A percentile compares a stretch with the other conserved stretches of the same genome.
phyloP scores from a whole-genome alignment of 108 stramenopile species.

The Craspedostauros australis region DNA sequence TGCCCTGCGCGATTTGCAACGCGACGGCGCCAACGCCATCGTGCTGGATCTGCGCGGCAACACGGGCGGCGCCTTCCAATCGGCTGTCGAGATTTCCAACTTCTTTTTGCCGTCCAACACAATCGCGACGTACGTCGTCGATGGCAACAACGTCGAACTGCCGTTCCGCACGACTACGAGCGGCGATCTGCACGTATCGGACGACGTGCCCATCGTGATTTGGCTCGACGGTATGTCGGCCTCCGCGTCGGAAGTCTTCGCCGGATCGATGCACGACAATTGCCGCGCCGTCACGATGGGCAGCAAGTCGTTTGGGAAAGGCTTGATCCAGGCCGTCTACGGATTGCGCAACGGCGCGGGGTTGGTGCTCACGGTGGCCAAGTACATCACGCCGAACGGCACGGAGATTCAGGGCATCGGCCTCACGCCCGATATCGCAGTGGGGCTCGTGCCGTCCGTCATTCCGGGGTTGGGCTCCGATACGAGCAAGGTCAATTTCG shows the following conservation, averaged over 20 bases:
- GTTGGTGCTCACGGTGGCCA: slow-evolving; percentile 89
- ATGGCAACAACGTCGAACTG: slow-evolving; percentile 57
- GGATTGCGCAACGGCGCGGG: slow-evolving; percentile 89
- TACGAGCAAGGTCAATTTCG: slow-evolving; percentile 69
- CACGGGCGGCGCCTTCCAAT: slow-evolving; percentile 91
- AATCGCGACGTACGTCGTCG: slow-evolving; percentile 79
- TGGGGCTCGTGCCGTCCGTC: slow-evolving; percentile 43
- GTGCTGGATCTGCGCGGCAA: slow-evolving; percentile 87
- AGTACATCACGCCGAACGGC: slow-evolving; percentile 86
- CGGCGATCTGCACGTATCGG: slow-evolving; percentile 32
- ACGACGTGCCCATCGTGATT: slow-evolving; percentile 52
- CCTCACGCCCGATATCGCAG: slow-evolving; percentile 67
- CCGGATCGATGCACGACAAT: slow-evolving; percentile 89
- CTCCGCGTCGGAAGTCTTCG: slow-evolving; percentile 87
- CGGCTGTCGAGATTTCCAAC: slow-evolving; percentile 89
- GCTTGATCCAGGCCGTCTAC: slow-evolving; percentile 93
- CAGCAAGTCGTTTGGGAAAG: slow-evolving; percentile 87
- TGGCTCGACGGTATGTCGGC: slow-evolving; percentile 81
- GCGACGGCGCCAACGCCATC: slow-evolving; percentile 73
- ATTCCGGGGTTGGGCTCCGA: slow-evolving; percentile 53
- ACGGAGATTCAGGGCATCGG: slow-evolving; percentile 86
- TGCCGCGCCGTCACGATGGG: slow-evolving; percentile 93
- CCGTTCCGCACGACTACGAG: slow-evolving; percentile 62
- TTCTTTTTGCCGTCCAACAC: slow-evolving; percentile 73
- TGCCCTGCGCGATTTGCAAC: slow-evolving; percentile 64